phyloP scores from a whole-genome alignment of 2,329 filamentous ascomycete species.

The Colletotrichum orbiculare region DNA sequence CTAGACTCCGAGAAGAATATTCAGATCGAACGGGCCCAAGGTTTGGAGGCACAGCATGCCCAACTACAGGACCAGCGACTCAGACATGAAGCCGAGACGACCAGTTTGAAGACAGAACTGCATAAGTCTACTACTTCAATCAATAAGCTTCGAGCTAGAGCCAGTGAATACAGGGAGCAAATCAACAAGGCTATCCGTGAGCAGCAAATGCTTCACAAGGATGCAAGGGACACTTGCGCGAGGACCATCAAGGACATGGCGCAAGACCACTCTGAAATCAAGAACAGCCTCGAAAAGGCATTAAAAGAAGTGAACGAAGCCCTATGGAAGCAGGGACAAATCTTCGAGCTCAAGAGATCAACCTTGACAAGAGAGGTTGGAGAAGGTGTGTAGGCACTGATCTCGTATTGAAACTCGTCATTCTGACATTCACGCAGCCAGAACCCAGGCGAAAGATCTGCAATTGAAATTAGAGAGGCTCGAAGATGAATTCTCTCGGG shows the following conservation, averaged over 20 bases:
- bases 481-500: neutral
- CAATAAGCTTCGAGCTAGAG: slow-evolving; percentile 48
- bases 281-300: slow-evolving; percentile 40
- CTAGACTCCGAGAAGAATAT: no score
- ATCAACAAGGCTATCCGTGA: slow-evolving; percentile 59
- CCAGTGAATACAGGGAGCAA: slow-evolving; percentile 48
- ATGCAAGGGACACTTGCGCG: slow-evolving; percentile 47
- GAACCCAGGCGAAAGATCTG: neutral
- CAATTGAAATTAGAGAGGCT: neutral
- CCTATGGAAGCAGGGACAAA: slow-evolving; percentile 7
- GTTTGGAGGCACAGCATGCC: slow-evolving; percentile 43
- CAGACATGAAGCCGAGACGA: slow-evolving; percentile 40
- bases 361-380: neutral
- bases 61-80: slow-evolving; percentile 42
- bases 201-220: slow-evolving; percentile 56
- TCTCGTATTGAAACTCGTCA: no score
- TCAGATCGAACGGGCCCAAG: neutral
- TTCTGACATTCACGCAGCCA: slow-evolving; percentile 6
- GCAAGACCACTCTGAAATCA: slow-evolving; percentile 42
- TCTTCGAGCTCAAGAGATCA: neutral
- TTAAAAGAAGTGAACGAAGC: slow-evolving; percentile 34
- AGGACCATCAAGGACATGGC: slow-evolving; percentile 48
- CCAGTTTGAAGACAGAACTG: slow-evolving; percentile 43
- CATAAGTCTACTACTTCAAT: slow-evolving; percentile 42
- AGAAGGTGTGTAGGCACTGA: neutral